Base-by-base conservation (phyloP, 163 green algal species). In the Picocystis sp. region DNA sequence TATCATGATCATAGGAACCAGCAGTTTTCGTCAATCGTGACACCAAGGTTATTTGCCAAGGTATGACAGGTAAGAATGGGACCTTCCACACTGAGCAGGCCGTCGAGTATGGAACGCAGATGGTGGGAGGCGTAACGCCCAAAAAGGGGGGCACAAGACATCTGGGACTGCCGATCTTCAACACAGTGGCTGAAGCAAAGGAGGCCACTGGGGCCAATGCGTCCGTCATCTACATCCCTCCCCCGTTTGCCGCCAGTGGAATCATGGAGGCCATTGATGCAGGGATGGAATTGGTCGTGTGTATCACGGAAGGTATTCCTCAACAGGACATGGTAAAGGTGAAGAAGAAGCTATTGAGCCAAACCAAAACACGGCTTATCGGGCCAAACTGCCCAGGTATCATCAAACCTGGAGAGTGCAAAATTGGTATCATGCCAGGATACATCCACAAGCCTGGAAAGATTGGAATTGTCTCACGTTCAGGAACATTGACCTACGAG, bases 381-480 rank as follows among this genome's bases (percentile, higher is more conserved):
- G 91, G 90, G 0, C 91, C 91, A 59, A 99, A 99, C 69, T 99
- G 91, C 73, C 91, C 91, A 0, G 91, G 90, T 57, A 98, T 98
- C 73, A 98, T 99, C 77, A 99, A 98, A 75, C 91, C 91, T 19
- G 91, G 86, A 1, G 89, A 96, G 65, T 97, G 89, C 77, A 99
- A 98, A 73, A 97, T 99, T 45, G 90, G 91, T 38, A 99, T 99
- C 78, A 99, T 99, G 90, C 90, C 90, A 23, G 90, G 90, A 19
- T 99, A 99, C 79, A 99, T 99, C 67, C 90, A 99, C 74, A 88
- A 74, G 33, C 80, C 78, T 8, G 90, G 85, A 5, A 85, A 84
- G 55, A 93, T 99, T 35, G 90, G 90, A 56, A 83, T 99, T 23
- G 90, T 99, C 22, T 97, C 89, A 0, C 74, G 90, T 15, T 96